A percentile compares a stretch with the other conserved stretches of the same genome.
Evolutionary conservation across 2,329 filamentous ascomycete species (phyloP).

Genomic region (Xylaria digitata): DNA sequence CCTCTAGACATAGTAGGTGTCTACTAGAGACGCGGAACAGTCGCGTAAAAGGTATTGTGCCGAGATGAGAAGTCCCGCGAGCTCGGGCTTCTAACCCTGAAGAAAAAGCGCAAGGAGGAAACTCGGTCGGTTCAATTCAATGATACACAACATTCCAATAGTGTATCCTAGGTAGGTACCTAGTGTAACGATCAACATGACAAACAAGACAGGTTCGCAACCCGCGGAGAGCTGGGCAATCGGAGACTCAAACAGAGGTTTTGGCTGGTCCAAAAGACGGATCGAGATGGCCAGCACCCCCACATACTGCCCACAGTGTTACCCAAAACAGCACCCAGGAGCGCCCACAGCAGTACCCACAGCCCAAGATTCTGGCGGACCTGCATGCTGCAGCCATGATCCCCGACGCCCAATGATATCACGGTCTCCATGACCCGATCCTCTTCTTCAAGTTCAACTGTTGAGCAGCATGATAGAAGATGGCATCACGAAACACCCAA

Average conservation of each 20-base stretch:
- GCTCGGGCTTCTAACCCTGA: neutral
- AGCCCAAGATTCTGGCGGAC: constrained; percentile 22
- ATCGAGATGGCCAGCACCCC: no score
- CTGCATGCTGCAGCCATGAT: constrained; percentile 27
- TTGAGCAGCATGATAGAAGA: constrained; percentile 38
- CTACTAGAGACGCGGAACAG: neutral
- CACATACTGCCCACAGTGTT: no score
- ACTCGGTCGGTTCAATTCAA: neutral
- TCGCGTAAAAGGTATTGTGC: neutral
- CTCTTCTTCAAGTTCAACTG: constrained; percentile 43
- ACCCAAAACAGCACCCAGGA: no score
- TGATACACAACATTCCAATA: neutral
- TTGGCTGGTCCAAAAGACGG: constrained; percentile 23
- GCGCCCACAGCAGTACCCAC: no score
- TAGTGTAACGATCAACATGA: neutral
- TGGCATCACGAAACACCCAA: constrained; percentile 21
- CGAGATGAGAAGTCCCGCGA: neutral
- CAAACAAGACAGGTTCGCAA: constrained; percentile 10
- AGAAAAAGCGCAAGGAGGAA: neutral
- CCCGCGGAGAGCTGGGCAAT: constrained; percentile 19
- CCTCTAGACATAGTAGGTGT: neutral
- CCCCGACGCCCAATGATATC: constrained; percentile 41
- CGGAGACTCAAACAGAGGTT: neutral
- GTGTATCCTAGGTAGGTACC: neutral
- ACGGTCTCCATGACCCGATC: constrained; percentile 23